phyloP scores from a whole-genome alignment of 306 rosid species.

The Phaseolus lunatus region DNA sequence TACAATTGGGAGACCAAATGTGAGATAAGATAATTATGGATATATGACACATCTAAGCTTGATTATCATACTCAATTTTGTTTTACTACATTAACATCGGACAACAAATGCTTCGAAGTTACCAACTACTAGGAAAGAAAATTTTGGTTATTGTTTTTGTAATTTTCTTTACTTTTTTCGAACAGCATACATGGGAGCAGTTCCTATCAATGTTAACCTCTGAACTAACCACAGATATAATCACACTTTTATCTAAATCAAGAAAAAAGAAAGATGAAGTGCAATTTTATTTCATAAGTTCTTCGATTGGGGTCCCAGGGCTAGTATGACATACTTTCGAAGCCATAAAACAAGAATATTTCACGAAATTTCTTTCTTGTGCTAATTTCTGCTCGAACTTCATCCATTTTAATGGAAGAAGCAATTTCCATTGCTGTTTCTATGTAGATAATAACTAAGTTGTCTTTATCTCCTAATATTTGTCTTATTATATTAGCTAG shows the following conservation, averaged over 20 bases:
- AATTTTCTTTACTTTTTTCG: conserved; percentile 5
- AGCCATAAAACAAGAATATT: not conserved
- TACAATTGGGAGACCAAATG: conserved; percentile 40
- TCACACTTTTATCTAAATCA: not conserved
- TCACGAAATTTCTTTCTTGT: not conserved
- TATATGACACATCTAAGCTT: conserved; percentile 1
- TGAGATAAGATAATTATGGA: conserved; percentile 37
- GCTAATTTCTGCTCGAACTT: conserved; percentile 12
- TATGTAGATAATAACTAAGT: not conserved
- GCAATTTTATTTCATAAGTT: conserved; percentile 2
- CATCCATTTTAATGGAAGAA: conserved; percentile 11
- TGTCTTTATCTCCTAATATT: not conserved
- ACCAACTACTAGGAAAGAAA: conserved; percentile 13
- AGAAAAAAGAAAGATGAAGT: conserved; percentile 5
- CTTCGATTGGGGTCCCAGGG: not conserved
- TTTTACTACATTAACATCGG: conserved; percentile 14
- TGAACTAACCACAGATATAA: conserved; percentile 10
- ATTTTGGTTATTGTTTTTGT: not conserved
- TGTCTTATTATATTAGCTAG: not conserved
- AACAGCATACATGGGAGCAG: not conserved
- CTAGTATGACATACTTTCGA: not conserved
- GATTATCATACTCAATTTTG: not conserved
- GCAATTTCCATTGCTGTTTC: not conserved
- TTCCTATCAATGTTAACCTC: conserved; percentile 24
- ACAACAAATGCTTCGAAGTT: conserved; percentile 3